Evolutionary conservation across 306 rosid species (phyloP).

Genomic region (Potentilla sterilis): DNA sequence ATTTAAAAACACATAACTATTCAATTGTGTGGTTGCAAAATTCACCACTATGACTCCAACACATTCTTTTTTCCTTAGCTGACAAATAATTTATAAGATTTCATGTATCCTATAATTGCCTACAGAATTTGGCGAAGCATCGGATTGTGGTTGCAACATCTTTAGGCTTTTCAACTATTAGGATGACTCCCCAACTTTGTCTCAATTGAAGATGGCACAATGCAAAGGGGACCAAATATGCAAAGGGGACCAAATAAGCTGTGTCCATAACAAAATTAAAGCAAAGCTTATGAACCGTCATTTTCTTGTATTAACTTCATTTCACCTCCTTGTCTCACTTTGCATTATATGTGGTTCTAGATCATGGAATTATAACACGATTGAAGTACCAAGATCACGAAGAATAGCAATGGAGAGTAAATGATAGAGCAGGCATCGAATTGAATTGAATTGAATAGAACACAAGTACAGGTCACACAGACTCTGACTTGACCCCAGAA

Average conservation of each 20-base stretch:
- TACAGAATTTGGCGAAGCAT: not conserved
- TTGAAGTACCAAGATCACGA: constrained; percentile 7
- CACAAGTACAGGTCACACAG: not conserved
- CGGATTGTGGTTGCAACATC: not conserved
- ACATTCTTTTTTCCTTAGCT: not conserved
- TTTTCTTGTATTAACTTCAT: constrained; percentile 10
- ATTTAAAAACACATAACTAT: too few species aligned
- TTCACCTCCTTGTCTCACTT: not conserved
- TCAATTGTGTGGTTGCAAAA: too few species aligned
- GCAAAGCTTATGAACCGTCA: not conserved
- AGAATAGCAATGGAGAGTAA: constrained; percentile 1
- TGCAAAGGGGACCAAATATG: not conserved
- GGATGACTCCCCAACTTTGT: not conserved
- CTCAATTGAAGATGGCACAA: not conserved
- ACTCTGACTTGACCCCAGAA: not conserved
- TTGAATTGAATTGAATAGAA: not conserved
- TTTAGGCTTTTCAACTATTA: not conserved
- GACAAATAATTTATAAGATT: not conserved
- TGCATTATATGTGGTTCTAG: not conserved
- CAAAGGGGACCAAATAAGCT: not conserved
- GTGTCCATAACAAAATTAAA: not conserved
- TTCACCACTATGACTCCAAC: not conserved
- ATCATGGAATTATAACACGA: not conserved
- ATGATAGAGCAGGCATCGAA: not conserved
- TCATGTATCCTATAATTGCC: not conserved